phyloP scores from a whole-genome alignment of 371 early-diverging fungal genomes.

The Rhizopus microsporus region DNA sequence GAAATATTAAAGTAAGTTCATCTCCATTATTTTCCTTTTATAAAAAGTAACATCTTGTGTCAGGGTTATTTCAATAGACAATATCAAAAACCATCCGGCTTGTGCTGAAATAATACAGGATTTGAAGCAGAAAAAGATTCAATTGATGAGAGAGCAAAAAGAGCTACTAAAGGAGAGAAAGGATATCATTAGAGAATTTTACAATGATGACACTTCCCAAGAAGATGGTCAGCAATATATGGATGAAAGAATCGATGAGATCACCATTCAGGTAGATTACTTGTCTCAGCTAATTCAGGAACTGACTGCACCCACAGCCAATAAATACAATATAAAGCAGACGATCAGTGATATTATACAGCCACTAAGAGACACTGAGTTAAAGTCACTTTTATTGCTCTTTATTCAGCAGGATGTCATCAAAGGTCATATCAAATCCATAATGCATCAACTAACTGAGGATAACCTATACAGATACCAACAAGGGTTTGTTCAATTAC shows the following conservation, averaged over 20 bases:
- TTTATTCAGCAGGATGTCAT: constrained; percentile 21
- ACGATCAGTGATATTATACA: constrained; percentile 9
- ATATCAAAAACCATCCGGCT: constrained; percentile 12
- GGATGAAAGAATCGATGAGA: constrained; percentile 73
- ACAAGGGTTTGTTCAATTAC: constrained; percentile 16
- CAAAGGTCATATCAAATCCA: background rate
- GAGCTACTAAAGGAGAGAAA: constrained; percentile 70
- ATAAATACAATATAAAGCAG: constrained; percentile 11
- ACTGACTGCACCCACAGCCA: constrained; percentile 2
- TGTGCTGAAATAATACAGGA: constrained; percentile 18
- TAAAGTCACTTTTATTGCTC: constrained; percentile 14
- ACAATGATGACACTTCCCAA: constrained; percentile 35
- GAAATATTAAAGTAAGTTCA: background rate
- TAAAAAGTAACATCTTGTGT: background rate
- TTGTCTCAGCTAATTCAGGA: constrained; percentile 22
- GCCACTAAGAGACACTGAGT: constrained; percentile 16
- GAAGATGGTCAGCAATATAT: constrained; percentile 61
- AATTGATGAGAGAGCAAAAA: constrained; percentile 62
- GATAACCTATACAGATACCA: constrained; percentile 8
- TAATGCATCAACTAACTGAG: constrained; percentile 3
- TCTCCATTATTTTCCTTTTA: background rate
- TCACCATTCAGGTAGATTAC: constrained; percentile 34
- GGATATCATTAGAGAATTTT: constrained; percentile 34
- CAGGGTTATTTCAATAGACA: constrained; percentile 15
- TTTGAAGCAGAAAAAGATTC: constrained; percentile 24